Base-by-base conservation (phyloP, 805 yeast species). In the Lipomyces spencermartinsiae region DNA sequence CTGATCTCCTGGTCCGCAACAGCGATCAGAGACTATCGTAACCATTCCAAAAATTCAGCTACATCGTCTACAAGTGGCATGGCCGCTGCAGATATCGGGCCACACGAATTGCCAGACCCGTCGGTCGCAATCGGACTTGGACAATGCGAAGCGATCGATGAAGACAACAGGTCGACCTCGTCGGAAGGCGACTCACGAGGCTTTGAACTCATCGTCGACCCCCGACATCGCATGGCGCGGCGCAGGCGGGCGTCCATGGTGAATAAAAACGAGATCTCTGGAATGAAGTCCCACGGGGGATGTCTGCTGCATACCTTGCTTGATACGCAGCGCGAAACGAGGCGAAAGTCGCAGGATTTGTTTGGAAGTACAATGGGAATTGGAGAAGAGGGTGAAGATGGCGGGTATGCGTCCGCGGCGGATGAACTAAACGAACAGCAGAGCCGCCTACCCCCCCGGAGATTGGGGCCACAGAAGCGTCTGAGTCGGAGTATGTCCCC, bases 231-330 rank as follows among this genome's bases (percentile, higher is more conserved):
- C 31, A 37, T 39, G 43, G n/a, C 62, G 22, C 29, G 67, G 12
- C 63, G 71, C 6, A 64, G 70, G 12, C 62, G 64, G n/a, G 69
- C 71, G 9, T 69, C 72, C 8, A 33, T 65, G 33, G 60, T 37
- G 6, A 56, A 62, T 34, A 14, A 43, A 12, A 39, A 39, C 19
- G 22, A 58, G 8, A 33, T 66, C 8, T 25, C 62, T 1, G 64
- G 70, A 5, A n/a, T 54, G 46, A 43, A 56, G n/a, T 25, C 63
- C 14, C 61, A 58, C 5, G 39, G 66, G 19, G 72, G 68, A n/a
- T 69, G 72, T 54, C 33, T 69, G 16, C 54, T 69, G 37, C 73
- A 70, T 49, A 34, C 70, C 1, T 39, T 70, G 57, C 66, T 70
- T 8, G 70, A 69, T 39, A 37, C 69, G n/a, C 63, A 70, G 64